These are phyloP conservation scores for Kappamyces sp. DNA, from an alignment of 192 early-diverging fungal genomes.

Conservation along the genomic window DNA sequence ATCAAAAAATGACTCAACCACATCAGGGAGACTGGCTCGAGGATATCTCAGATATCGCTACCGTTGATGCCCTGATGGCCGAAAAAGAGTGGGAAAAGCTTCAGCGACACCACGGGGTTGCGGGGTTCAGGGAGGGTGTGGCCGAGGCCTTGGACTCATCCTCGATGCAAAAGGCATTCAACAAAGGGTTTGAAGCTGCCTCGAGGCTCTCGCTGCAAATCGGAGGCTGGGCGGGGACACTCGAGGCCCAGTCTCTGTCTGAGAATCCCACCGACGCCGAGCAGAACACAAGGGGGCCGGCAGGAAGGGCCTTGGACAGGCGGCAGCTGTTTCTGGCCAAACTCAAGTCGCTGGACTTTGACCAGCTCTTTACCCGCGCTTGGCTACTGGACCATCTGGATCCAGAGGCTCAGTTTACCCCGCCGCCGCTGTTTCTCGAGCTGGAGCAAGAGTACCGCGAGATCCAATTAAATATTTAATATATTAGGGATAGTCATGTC, in stretches of 20 bases:
- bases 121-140: conserved; percentile 25
- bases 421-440: too few relatives aligned
- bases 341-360: conserved; percentile 5
- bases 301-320: not conserved
- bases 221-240: not conserved
- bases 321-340: not conserved
- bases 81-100: conserved; percentile 14
- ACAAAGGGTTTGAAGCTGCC: conserved; percentile 13
- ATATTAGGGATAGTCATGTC: too few relatives aligned
- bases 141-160: conserved; percentile 17
- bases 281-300: not conserved
- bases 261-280: conserved; percentile 3
- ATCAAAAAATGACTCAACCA: not conserved
- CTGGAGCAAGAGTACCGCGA: too few relatives aligned
- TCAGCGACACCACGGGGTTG: conserved; percentile 17
- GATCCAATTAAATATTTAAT: too few relatives aligned
- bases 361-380: conserved; percentile 9
- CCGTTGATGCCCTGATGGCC: conserved; percentile 8
- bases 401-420: too few relatives aligned
- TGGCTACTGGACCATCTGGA: too few relatives aligned
- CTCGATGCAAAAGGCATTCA: conserved; percentile 27
- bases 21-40: not conserved
- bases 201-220: not conserved
- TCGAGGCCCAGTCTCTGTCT: not conserved
- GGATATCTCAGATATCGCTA: conserved; percentile 14